Evolutionary conservation across 805 yeast species (phyloP).

Genomic region (Kazachstania kunashirensis): DNA sequence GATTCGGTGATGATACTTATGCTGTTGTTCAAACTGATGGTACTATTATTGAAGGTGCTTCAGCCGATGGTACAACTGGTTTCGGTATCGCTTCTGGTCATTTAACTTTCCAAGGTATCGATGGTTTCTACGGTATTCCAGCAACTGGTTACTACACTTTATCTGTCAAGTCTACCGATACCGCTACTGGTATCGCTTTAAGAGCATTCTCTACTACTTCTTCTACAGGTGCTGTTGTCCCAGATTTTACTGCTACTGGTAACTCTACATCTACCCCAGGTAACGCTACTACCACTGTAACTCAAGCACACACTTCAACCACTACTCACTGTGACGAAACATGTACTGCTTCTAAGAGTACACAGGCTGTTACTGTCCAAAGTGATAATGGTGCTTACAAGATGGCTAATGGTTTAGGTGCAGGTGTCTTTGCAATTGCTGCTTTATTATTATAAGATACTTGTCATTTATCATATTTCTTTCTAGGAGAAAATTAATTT

Average conservation of each 20-base stretch:
- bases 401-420: constrained; percentile 16
- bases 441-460: constrained; percentile 23
- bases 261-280: constrained; percentile 2
- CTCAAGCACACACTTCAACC: neutral
- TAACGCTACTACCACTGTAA: constrained; percentile 1
- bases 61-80: constrained; percentile 26
- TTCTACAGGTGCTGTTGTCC: constrained; percentile 11
- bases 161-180: constrained; percentile 19
- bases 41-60: constrained; percentile 15
- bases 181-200: constrained; percentile 16
- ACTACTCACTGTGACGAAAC: constrained; percentile 28
- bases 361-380: constrained; percentile 13
- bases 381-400: constrained; percentile 20
- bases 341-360: constrained; percentile 26
- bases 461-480: no score
- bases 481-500: no score
- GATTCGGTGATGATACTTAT: constrained; percentile 24
- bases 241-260: constrained; percentile 13
- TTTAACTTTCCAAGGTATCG: constrained; percentile 30
- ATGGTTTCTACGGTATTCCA: constrained; percentile 33
- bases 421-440: constrained; percentile 16
- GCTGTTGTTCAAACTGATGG: constrained; percentile 24
- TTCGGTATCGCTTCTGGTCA: constrained; percentile 33
- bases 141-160: constrained; percentile 20
- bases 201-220: constrained; percentile 10